A percentile compares a stretch with the other conserved stretches of the same genome.
Conservation (phyloP, 2,329 filamentous ascomycete species). For the Fusarium sacchari region DNA sequence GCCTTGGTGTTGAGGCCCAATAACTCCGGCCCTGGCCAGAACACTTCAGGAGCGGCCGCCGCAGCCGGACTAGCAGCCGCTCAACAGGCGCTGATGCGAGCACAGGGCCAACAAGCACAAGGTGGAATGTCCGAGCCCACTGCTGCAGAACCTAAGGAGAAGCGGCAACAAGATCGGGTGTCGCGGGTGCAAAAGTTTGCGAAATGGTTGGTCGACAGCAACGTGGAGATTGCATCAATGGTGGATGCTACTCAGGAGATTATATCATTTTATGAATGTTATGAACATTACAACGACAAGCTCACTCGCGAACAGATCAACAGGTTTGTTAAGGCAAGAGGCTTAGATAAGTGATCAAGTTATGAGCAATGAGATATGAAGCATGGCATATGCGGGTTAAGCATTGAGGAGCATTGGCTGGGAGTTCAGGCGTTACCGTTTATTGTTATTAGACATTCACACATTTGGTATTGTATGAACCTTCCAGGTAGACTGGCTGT, state of each 20-base stretch:
- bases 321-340: conserved; percentile 67
- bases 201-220: conserved; percentile 86
- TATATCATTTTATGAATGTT: conserved; percentile 84
- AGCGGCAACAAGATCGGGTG: conserved; percentile 64
- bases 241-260: conserved; percentile 93
- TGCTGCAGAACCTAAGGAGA: conserved; percentile 54
- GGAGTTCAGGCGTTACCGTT: conserved; percentile 22
- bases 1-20: conserved; percentile 81
- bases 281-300: conserved; percentile 70
- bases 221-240: conserved; percentile 83
- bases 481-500: not conserved
- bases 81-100: conserved; percentile 60
- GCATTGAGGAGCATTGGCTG: not conserved
- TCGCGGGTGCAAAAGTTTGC: conserved; percentile 74
- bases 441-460: not conserved
- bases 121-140: conserved; percentile 30
- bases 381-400: conserved; percentile 5
- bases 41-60: conserved; percentile 44
- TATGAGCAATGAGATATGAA: conserved; percentile 42
- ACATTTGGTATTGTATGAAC: not conserved
- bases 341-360: conserved; percentile 59
- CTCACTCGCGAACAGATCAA: conserved; percentile 67
- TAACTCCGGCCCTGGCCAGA: conserved; percentile 45
- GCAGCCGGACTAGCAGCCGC: conserved; percentile 61
- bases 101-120: conserved; percentile 49